These are phyloP conservation scores for Xylaria sp. DNA, from an alignment of 2,329 filamentous ascomycete genomes.

Conservation along the genomic window DNA sequence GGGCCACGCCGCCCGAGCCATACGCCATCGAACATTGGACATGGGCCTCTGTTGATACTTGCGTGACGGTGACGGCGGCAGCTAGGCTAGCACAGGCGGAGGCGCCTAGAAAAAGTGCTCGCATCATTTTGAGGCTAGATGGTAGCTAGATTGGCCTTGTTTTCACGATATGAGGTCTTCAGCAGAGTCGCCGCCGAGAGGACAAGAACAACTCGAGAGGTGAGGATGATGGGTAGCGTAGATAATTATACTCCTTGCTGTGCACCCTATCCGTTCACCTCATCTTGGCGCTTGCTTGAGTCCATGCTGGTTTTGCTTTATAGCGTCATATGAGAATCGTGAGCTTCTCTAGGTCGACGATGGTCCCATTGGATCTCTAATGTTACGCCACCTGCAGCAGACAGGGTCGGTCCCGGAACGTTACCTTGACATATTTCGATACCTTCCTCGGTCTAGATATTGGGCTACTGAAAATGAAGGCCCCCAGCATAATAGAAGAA, in stretches of 20 bases:
- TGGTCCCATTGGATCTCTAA: conserved; percentile 9
- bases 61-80: conserved; percentile 35
- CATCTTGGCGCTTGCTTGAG: neutral
- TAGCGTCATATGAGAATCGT: conserved; percentile 3
- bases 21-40: conserved; percentile 38
- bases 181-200: conserved; percentile 4
- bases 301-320: neutral
- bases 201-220: neutral
- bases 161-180: neutral
- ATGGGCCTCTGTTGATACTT: conserved; percentile 33
- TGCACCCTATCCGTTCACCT: neutral
- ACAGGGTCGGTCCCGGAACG: conserved; percentile 7
- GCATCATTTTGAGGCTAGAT: conserved; percentile 30
- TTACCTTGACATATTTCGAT: conserved; percentile 13
- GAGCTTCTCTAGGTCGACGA: conserved; percentile 4
- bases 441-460: neutral
- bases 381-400: conserved; percentile 15
- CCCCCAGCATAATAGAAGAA: neutral
- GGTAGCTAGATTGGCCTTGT: neutral
- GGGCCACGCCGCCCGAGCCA: conserved; percentile 37
- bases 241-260: conserved; percentile 12
- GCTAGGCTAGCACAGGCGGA: conserved; percentile 34
- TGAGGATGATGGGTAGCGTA: neutral
- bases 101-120: conserved; percentile 29
- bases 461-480: neutral